These are phyloP conservation scores for Candida sp. DNA, from an alignment of 1,139 yeast species.

Conservation along the genomic window DNA sequence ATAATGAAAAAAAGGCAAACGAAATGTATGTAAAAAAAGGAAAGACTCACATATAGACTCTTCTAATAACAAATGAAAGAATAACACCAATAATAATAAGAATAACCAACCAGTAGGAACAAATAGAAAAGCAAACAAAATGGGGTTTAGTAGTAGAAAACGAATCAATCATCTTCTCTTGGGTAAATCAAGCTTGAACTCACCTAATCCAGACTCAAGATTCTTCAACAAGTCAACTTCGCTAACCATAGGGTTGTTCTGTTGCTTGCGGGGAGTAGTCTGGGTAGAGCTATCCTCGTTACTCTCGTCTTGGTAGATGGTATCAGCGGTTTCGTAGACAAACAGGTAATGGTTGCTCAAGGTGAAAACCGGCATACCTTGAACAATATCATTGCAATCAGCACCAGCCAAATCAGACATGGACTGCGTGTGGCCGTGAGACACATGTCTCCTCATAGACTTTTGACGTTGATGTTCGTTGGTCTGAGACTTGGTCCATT, in stretches of 20 bases:
- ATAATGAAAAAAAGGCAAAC: background rate
- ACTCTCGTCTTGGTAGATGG: conserved; percentile 8
- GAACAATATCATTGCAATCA: conserved; percentile 1
- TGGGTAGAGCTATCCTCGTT: conserved; percentile 1
- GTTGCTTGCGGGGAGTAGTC: conserved; percentile 4
- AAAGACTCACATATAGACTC: background rate
- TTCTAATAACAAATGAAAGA: background rate
- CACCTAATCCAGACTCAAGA: conserved; percentile 42
- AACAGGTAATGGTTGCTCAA: conserved; percentile 22
- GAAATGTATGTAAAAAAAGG: background rate
- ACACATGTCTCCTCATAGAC: background rate
- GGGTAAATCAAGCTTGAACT: conserved; percentile 34
- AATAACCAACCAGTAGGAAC: background rate
- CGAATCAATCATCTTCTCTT: conserved; percentile 6
- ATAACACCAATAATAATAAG: background rate
- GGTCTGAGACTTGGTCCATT: conserved; percentile 14
- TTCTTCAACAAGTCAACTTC: conserved; percentile 23
- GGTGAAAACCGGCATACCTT: conserved; percentile 16
- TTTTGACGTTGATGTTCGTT: conserved; percentile 4
- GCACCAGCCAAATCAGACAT: conserved; percentile 6
- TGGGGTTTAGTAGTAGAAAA: background rate
- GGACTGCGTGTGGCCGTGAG: conserved; percentile 5
- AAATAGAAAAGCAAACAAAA: background rate
- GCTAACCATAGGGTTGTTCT: background rate
- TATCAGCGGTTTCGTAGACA: conserved; percentile 21